phyloP scores from a whole-genome alignment of 495 filamentous ascomycete species.

The Clavariopsis aquatica region DNA sequence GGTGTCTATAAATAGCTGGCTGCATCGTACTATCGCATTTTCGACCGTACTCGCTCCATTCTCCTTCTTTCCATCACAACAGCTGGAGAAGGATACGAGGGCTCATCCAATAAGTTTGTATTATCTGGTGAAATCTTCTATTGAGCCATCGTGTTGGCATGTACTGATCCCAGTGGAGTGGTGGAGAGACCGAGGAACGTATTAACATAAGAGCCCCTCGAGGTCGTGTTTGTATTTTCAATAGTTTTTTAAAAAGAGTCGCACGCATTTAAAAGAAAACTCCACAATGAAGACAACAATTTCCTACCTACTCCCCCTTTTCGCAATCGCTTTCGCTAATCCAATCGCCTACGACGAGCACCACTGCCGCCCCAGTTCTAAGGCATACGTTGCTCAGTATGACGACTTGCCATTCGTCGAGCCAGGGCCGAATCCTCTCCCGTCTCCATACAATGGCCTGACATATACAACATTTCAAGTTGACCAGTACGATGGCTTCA shows the following conservation, averaged over 20 bases:
- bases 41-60: constrained; percentile 1
- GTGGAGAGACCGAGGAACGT: background rate
- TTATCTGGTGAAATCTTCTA: background rate
- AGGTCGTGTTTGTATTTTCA: too few relatives aligned
- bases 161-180: background rate
- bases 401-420: constrained; percentile 30
- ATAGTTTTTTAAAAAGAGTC: background rate
- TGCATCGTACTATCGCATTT: constrained; percentile 1
- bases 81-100: background rate
- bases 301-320: background rate
- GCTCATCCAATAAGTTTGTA: background rate
- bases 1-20: background rate
- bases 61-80: background rate
- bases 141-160: background rate
- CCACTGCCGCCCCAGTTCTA: constrained; percentile 9
- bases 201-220: too few relatives aligned
- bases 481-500: constrained; percentile 30
- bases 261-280: background rate
- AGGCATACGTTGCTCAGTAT: constrained; percentile 19
- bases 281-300: background rate
- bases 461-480: constrained; percentile 31
- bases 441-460: constrained; percentile 24
- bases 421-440: constrained; percentile 16
- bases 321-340: background rate
- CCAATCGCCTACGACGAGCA: constrained; percentile 6